Conservation (phyloP, 2,329 filamentous ascomycete species). For the Fusarium pilosicola region DNA sequence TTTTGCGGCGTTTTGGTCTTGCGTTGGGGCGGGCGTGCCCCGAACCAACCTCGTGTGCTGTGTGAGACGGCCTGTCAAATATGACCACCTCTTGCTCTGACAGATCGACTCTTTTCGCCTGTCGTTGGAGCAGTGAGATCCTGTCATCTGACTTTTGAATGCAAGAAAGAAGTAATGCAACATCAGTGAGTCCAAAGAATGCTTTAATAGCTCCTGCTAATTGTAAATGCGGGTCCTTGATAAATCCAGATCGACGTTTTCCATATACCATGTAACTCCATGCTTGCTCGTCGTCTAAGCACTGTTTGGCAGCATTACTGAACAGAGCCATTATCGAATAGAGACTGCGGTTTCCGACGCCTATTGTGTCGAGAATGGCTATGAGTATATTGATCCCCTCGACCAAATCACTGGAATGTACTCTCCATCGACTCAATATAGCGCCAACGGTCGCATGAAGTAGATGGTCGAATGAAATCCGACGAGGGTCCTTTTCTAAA, state of each 20-base stretch:
- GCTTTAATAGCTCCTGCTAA: no score
- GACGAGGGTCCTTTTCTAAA: accelerated
- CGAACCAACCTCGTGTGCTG: no score
- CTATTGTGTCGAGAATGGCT: no score
- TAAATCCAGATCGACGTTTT: no score
- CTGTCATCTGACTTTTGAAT: accelerated
- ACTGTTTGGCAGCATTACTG: no score
- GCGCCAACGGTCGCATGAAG: accelerated
- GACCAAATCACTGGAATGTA: accelerated
- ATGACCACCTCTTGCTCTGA: no score
- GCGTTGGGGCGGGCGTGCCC: accelerated
- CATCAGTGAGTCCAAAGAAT: no score
- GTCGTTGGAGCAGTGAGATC: accelerated
- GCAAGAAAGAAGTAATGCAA: accelerated
- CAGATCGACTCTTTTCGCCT: accelerated
- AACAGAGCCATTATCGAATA: no score
- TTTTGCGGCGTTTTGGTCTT: background rate
- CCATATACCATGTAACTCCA: no score
- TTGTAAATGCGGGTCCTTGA: accelerated
- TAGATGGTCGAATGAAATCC: accelerated
- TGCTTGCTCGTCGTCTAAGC: no score
- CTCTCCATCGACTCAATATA: no score
- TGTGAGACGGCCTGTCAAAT: accelerated
- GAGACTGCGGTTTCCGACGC: accelerated
- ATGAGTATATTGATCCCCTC: accelerated